phyloP scores from a whole-genome alignment of 1,284 basidiomycete species.

The Mycosarcoma mackinlayi region DNA sequence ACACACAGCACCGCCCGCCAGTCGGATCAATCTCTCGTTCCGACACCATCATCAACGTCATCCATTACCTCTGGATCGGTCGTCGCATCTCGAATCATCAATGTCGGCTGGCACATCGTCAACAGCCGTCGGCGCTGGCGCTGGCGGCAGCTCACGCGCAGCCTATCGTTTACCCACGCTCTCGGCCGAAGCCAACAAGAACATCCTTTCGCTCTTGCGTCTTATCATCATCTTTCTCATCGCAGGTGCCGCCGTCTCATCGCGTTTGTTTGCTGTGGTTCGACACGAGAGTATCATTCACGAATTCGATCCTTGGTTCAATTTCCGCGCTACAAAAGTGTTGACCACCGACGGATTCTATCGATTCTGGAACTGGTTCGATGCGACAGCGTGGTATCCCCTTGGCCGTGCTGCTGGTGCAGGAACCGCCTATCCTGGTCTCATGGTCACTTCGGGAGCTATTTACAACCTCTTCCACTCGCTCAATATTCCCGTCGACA shows the following conservation, averaged over 20 bases:
- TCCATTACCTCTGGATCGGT: constrained; percentile 5
- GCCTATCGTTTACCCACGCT: constrained; percentile 49
- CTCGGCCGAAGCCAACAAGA: constrained; percentile 49
- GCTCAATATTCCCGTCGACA: constrained; percentile 94
- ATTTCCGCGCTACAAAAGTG: constrained; percentile 77
- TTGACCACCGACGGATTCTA: constrained; percentile 74
- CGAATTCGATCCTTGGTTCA: constrained; percentile 93
- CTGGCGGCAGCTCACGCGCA: constrained; percentile 17
- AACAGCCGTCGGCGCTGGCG: constrained; percentile 3
- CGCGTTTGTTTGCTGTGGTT: constrained; percentile 94
- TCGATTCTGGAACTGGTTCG: constrained; percentile 87
- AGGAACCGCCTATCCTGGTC: constrained; percentile 95
- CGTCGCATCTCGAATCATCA: neutral
- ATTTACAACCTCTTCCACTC: constrained; percentile 91
- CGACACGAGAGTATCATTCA: constrained; percentile 99
- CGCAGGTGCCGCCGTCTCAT: constrained; percentile 84
- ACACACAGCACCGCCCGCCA: neutral
- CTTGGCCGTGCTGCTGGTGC: constrained; percentile 96
- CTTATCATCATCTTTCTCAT: constrained; percentile 66
- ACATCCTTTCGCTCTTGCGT: constrained; percentile 60
- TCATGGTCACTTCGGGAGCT: constrained; percentile 96
- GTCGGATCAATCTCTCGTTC: too few species aligned
- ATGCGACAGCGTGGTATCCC: constrained; percentile 96
- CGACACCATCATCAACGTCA: constrained; percentile 5
- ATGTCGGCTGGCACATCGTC: constrained; percentile 31